Percentiles rank a stretch among this genome's conserved stretches.
Conservation (phyloP, 805 yeast genomes). For the Pichia nakasei region DNA sequence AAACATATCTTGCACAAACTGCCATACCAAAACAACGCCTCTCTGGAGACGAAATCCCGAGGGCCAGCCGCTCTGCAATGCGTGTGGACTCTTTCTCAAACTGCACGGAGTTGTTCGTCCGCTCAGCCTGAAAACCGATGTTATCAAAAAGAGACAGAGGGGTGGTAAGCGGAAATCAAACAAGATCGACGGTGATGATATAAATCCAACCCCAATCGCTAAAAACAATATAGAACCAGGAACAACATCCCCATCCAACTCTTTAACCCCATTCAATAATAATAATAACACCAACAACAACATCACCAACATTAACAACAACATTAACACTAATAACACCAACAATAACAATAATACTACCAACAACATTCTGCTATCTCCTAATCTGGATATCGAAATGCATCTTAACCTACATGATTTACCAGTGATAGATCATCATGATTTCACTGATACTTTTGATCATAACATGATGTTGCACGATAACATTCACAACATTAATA, state of each 20-base stretch:
- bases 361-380: not conserved
- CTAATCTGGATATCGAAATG: not conserved
- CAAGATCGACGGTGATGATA: conserved; percentile 39
- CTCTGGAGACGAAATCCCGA: conserved; percentile 90
- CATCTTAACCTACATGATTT: not conserved
- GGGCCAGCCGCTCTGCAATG: conserved; percentile 90
- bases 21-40: conserved; percentile 89
- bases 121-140: conserved; percentile 53
- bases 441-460: not conserved
- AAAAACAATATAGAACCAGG: too few relatives aligned
- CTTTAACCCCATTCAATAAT: too few relatives aligned
- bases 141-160: conserved; percentile 80
- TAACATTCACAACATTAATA: not conserved
- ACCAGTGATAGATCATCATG: not conserved
- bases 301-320: not conserved
- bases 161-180: conserved; percentile 17
- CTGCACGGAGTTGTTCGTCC: conserved; percentile 96
- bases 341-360: not conserved
- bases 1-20: conserved; percentile 59
- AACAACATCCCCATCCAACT: too few relatives aligned
- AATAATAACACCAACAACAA: not conserved
- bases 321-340: not conserved
- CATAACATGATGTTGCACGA: not conserved
- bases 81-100: conserved; percentile 89
- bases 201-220: conserved; percentile 35